A percentile compares a stretch with the other conserved stretches of the same genome.
Evolutionary conservation across 2,329 filamentous ascomycete species (phyloP).

Genomic region (Tolypocladium tropicale): DNA sequence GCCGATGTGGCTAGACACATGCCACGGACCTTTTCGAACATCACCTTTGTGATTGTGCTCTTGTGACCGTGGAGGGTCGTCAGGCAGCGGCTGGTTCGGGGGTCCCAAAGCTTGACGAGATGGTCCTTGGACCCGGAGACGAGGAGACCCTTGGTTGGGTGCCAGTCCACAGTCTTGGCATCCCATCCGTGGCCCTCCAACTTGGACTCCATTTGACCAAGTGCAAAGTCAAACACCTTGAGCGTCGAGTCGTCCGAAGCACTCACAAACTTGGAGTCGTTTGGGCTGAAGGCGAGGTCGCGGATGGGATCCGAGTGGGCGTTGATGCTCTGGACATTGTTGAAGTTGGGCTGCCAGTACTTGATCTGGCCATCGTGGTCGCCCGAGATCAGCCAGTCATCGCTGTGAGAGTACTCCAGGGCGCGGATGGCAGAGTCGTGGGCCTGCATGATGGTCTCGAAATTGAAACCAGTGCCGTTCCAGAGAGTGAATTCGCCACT

Average conservation of each 20-base stretch:
- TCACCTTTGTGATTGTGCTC: constrained; percentile 87
- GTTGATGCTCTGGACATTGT: constrained; percentile 91
- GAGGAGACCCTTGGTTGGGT: constrained; percentile 85
- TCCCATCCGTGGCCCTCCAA: constrained; percentile 97
- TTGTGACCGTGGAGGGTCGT: constrained; percentile 96
- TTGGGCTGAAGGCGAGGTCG: constrained; percentile 87
- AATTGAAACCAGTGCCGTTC: constrained; percentile 99
- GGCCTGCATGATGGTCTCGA: constrained; percentile 98
- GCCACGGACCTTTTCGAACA: constrained; percentile 79
- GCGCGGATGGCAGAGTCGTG: constrained; percentile 82
- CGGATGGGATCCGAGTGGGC: constrained; percentile 84
- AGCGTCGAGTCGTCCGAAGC: constrained; percentile 88
- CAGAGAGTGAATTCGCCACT: constrained; percentile 97
- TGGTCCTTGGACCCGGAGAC: constrained; percentile 98
- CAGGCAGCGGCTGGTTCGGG: constrained; percentile 78
- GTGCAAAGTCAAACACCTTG: constrained; percentile 94
- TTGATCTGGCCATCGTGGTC: constrained; percentile 94
- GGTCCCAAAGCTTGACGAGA: constrained; percentile 95
- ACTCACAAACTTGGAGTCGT: constrained; percentile 91
- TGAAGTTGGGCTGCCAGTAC: constrained; percentile 99
- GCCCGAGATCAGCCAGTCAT: constrained; percentile 93
- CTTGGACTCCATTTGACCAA: constrained; percentile 70
- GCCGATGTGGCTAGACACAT: constrained; percentile 85
- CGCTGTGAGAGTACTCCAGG: constrained; percentile 81
- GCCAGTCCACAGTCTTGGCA: constrained; percentile 94